These are phyloP conservation scores for Yarrowia sp. DNA, from an alignment of 805 yeast species.

Conservation along the genomic window DNA sequence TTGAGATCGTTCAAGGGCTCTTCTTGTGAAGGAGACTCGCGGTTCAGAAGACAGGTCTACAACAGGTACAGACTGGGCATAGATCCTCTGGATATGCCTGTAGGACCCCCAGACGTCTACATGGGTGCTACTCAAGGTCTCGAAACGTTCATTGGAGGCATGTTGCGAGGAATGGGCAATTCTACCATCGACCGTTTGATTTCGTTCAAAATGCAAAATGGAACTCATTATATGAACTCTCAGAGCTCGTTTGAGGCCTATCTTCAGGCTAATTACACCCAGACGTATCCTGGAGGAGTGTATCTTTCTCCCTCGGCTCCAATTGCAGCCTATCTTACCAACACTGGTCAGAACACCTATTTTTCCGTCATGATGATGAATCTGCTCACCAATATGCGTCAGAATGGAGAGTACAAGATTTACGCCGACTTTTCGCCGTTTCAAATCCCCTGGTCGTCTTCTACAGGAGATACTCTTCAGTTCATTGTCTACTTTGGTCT, in stretches of 20 bases:
- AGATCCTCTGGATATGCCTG: conserved; percentile 23
- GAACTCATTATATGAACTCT: conserved; percentile 25
- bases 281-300: conserved; percentile 38
- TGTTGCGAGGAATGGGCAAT: conserved; percentile 12
- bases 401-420: conserved; percentile 34
- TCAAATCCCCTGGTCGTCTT: conserved; percentile 36
- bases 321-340: conserved; percentile 35
- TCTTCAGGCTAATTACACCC: conserved; percentile 31
- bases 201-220: conserved; percentile 25
- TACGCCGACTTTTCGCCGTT: conserved; percentile 38
- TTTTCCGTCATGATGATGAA: conserved; percentile 35
- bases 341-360: conserved; percentile 30
- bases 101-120: conserved; percentile 27
- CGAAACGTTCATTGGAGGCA: conserved; percentile 21
- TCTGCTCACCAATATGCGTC: conserved; percentile 34
- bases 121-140: conserved; percentile 22
- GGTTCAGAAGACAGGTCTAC: conserved; percentile 27
- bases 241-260: conserved; percentile 30
- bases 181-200: conserved; percentile 22
- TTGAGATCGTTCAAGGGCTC: conserved; percentile 29
- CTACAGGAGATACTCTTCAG: conserved; percentile 38
- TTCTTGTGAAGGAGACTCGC: conserved; percentile 28
- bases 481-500: conserved; percentile 39
- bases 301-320: conserved; percentile 31
- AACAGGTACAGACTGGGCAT: conserved; percentile 23